Evolutionary conservation across 768 basidiomycete species (phyloP), one percentile per base, ranked within the genome.

Genomic region (Pleurotus tuoliensis): DNA sequence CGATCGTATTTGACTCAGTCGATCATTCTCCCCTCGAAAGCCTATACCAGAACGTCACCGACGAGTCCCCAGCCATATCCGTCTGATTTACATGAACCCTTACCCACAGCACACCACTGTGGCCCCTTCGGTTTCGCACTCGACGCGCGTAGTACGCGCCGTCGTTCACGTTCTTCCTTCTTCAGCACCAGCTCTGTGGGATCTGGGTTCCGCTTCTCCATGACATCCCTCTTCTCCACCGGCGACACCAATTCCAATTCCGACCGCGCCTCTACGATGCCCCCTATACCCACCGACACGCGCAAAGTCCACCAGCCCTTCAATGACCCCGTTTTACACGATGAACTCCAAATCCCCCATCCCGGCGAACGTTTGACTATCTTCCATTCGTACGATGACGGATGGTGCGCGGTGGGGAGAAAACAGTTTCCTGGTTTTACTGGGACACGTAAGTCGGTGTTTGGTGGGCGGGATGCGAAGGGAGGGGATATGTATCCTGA

Each of bases 351-450:
- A 34, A 57, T 88, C 57, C 65, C 73, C 16, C 66, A 63, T 34
- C 63, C 76, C 11, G 85, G 86, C 39, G 88, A 92, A 66, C 73
- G 72, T 37, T 69, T 92, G 41, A 80, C 78, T 1, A 70, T 90
- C 25, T 74, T 90, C 3, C 81, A 82, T 58, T 82, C 82, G 4
- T 88, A 84, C 62, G 86, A 91, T 57, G 90, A 92, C 56, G 90
- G 88, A 1, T 92, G 90, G 90, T 89, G 86, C 62, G 76, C 88
- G 51, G 86, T 88, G 51, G 83, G 81, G 16, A 75, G 86, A 25
- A 81, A 86, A 58, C 66, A 43, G 12, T 22, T 34, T 3, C 44
- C 6, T 18, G 52, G 51, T 63, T 72, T 22, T 63, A 69, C 15
- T 56, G 68, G 5, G 62, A 61, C 24, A 62, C 74, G n/a, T 8